Evolutionary conservation across 1,139 yeast species (phyloP), one percentile per base, ranked within the genome.

Genomic region (Kodamaea suecica): DNA sequence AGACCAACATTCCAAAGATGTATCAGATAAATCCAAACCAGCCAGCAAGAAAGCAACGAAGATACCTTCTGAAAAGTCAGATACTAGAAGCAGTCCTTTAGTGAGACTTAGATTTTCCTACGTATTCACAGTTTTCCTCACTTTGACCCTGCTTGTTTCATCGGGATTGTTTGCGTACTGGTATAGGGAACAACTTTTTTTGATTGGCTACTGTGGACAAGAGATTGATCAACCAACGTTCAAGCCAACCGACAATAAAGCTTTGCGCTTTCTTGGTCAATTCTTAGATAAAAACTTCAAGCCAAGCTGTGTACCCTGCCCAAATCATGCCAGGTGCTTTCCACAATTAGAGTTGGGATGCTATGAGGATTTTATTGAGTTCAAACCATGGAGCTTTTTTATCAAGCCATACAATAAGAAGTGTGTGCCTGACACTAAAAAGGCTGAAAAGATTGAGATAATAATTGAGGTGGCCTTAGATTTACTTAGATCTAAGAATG

Each of bases 341-440:
- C 76, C 79, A 19, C 58, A 70, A 33, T 65, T 82, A 48, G 64
- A 72, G 41, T 55, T 84, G 12, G 77, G 72, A 36, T 88, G 97
- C 56, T 80, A 76, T 48, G 80, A 79, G 30, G 94, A 83, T 39
- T 87, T 73, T 55, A 62, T 78, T 28, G 73, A 72, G 33, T 58
- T 57, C 31, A 63, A 71, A 35, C 83, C 85, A 9, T 73, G 80
- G 68, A 70, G 73, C 45, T 60, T 48, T 38, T 67, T 79, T 32
- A 43, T 80, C 9, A 45, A 80, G 29, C 95, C 95, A 4, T 60
- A 79, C 23, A 50, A 79, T 27, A 64, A 63, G 39, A 60, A 59
- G 29, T 90, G 97, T 65, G 69, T 80, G n/a, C 84, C 84, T 21
- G 96, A 90, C 57, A 75, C 82, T 25, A 76, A 77, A 48, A 82